Conservation (phyloP, 257 asterid genomes). For the Solanum pennellii region DNA sequence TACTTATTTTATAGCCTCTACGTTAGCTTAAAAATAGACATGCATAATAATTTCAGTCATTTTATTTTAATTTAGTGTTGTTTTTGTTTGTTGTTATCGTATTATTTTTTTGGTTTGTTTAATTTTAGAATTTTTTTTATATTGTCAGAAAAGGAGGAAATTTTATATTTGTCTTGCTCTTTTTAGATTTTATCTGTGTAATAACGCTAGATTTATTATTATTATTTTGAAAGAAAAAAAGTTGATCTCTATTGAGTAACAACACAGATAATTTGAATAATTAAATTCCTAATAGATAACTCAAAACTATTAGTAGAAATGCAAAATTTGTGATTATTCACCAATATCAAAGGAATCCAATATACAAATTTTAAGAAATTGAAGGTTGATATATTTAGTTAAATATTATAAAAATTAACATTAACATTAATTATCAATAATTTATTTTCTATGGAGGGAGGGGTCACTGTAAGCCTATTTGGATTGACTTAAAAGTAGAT, state of each 20-base stretch:
- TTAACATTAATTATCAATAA: too few species aligned
- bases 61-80: neutral
- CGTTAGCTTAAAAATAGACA: neutral
- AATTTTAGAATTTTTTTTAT: too few species aligned
- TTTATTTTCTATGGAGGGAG: neutral
- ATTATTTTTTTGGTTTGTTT: too few species aligned
- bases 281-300: too few species aligned
- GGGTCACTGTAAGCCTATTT: neutral
- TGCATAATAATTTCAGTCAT: neutral
- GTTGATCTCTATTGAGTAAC: neutral
- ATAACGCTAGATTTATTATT: too few species aligned
- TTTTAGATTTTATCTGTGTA: neutral
- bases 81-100: too few species aligned
- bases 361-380: neutral
- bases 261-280: neutral
- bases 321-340: neutral
- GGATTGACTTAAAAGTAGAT: too few species aligned
- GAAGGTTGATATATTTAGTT: neutral
- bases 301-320: too few species aligned
- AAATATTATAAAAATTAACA: too few species aligned
- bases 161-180: neutral
- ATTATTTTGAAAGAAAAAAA: too few species aligned
- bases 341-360: neutral
- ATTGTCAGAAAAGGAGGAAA: neutral
- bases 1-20: neutral